Evolutionary conservation across 768 basidiomycete genomes (phyloP), one percentile per base, ranked within the genome.

Genomic region (Leucocoprinus leucothites): DNA sequence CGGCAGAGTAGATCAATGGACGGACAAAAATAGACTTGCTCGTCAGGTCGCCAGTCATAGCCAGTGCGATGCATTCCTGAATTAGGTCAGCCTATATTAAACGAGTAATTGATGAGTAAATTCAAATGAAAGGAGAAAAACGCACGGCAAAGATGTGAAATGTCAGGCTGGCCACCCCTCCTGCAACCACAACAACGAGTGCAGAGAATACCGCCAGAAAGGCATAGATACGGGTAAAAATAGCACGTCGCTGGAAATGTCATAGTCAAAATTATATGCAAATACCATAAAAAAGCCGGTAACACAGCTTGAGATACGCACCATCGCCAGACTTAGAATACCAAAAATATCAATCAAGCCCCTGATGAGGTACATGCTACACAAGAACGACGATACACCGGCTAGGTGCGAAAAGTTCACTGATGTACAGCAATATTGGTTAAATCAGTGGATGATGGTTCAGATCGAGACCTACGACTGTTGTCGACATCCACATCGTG

Each of bases 21-120:
- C 69, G 59, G 50, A 76, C 76, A 57, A 75, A 75, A 43, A 71
- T 58, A 6, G 74, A 70, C 58, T 72, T 74, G 57, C 71, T 67
- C 16, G 63, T 61, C 28, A 66, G 62, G 34, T 69, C 65, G 22
- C 74, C 72, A 31, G 64, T 65, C 11, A 64, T 62, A 1, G 71
- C 67, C 16, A 75, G 59, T 3, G 64, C 58, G 49, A 71, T 60
- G 57, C 74, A 76, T 56, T 75, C 71, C 24, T 56, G 62, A 42
- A 76, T 65, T 22, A 75, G 56, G 36, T 75, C 74, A 52, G 72
- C 69, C 74, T 77, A 56, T 4, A 9, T 28, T 48, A 5, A 2
- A 48, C 11, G n/a, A 41, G 26, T 36, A 18, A 34, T n/a, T 11
- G 31, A 31, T 31, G 31, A 31, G 31, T 31, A 5, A 11, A 5